Conservation (phyloP, 306 rosid genomes). For the Herpetospermum pedunculosum region DNA sequence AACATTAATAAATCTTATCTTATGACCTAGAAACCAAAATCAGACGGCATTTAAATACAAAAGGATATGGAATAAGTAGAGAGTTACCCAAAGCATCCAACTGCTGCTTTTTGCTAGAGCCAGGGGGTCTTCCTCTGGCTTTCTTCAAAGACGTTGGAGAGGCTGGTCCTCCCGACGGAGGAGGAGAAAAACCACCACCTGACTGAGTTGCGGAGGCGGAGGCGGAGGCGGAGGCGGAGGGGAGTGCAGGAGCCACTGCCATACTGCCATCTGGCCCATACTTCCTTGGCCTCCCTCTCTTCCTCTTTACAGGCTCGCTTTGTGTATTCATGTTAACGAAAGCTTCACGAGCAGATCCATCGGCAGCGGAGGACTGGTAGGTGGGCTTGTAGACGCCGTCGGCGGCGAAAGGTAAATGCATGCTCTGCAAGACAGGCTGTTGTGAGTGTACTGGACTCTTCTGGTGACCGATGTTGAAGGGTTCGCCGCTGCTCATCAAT, state of each 20-base stretch:
- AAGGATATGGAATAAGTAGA: background rate
- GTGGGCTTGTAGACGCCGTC: conserved; percentile 23
- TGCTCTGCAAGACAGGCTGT: conserved; percentile 14
- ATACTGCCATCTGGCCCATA: conserved; percentile 31
- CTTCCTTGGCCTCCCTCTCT: conserved; percentile 52
- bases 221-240: background rate
- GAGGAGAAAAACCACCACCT: conserved; percentile 15
- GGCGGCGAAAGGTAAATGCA: conserved; percentile 21
- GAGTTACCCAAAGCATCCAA: conserved; percentile 1
- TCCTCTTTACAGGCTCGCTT: conserved; percentile 23
- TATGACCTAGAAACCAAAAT: background rate
- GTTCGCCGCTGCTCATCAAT: conserved; percentile 25
- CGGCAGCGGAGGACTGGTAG: conserved; percentile 6
- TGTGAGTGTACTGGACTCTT: conserved; percentile 5
- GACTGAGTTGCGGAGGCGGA: conserved; percentile 6
- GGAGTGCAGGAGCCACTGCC: conserved; percentile 10
- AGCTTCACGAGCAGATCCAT: conserved; percentile 2
- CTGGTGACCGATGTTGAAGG: conserved; percentile 19
- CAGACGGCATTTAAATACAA: background rate
- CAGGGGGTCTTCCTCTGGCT: conserved; percentile 42
- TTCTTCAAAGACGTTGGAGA: conserved; percentile 18
- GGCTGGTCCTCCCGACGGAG: conserved; percentile 13
- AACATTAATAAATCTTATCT: background rate
- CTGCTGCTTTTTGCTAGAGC: conserved; percentile 30
- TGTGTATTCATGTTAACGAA: conserved; percentile 13